Evolutionary conservation across 148 eudicot species (phyloP), one percentile per base, ranked within the genome.

Genomic region (Vaccinium corymbosum): DNA sequence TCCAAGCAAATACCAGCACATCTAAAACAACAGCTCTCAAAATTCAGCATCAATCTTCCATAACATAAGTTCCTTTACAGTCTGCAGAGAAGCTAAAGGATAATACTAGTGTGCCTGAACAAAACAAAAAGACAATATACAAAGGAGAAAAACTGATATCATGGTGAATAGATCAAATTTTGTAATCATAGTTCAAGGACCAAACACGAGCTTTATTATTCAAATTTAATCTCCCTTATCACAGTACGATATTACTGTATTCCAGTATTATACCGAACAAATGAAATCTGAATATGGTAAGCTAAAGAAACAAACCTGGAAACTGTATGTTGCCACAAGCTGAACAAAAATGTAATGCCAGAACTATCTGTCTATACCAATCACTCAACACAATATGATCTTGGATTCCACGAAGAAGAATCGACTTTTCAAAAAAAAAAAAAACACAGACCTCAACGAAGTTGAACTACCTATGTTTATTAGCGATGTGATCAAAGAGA

Each of bases 401-500:
- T 59, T 13, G 42, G 32, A 70, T 70, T 70, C 74, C 29, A 70
- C 38, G 17, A 49, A 64, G 29, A 57, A 16, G 56, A 32, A 80
- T 57, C 6, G 2, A 56, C 29, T 15, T n/a, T 49, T 2, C 42
- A 82, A 52, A 68, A 35, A 72, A 32, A 71, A 14, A 72, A 32
- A 32, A 32, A 32, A 1, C 35, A 32, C 50, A 71, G 20, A 61
- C 49, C 6, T 29, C 42, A 10, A 81, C 1, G 57, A 82, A 70
- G 78, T 46, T 1, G 11, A 51, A 73, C 68, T 66, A 68, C 78
- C 51, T 25, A 6, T 52, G 76, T 29, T 85, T 86, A 90, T 78
- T 82, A 62, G 79, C 90, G 97, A 88, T 90, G 86, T 74, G 73
- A 81, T 35, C 92, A 86, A 72, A 94, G 90, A 57, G 95, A 90